These are phyloP conservation scores for Lathyrus tuberosus DNA, from an alignment of 306 rosid species.

Conservation along the genomic window DNA sequence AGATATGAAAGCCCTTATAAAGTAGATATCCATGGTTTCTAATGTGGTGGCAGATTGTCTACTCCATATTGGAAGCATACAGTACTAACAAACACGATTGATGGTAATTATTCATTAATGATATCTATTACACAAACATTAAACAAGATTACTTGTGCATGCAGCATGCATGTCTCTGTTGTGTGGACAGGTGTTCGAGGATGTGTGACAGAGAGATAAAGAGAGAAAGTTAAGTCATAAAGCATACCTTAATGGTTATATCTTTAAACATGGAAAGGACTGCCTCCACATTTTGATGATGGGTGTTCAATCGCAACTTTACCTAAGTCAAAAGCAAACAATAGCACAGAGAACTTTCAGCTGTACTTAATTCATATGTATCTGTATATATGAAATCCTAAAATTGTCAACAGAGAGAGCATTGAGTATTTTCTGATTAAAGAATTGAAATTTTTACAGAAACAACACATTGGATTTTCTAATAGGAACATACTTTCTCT, in stretches of 20 bases:
- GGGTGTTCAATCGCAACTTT: slow-evolving; percentile 80
- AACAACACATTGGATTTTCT: neutral
- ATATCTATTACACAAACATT: neutral
- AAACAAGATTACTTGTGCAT: neutral
- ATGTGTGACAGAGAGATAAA: slow-evolving; percentile 3
- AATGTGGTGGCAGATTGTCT: slow-evolving; percentile 1
- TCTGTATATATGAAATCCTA: neutral
- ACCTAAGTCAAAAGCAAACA: slow-evolving; percentile 57
- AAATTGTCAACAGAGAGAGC: slow-evolving; percentile 18
- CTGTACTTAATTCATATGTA: slow-evolving; percentile 4
- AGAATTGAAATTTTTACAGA: neutral
- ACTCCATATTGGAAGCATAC: neutral
- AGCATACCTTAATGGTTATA: slow-evolving; percentile 67
- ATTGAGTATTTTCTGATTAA: slow-evolving; percentile 15
- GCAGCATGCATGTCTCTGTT: neutral
- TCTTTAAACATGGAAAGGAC: slow-evolving; percentile 77
- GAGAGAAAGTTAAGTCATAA: slow-evolving; percentile 5
- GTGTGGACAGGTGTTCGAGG: neutral
- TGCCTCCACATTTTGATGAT: slow-evolving; percentile 87
- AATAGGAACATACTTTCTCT: slow-evolving; percentile 62
- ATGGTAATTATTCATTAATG: slow-evolving; percentile 7
- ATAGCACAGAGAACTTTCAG: no score
- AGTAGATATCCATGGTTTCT: slow-evolving; percentile 26
- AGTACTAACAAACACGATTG: neutral
- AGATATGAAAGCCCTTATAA: slow-evolving; percentile 6